A percentile compares a stretch with the other conserved stretches of the same genome.
These are phyloP conservation scores for Podospora australis DNA, from an alignment of 495 filamentous ascomycete species.

Conservation along the genomic window DNA sequence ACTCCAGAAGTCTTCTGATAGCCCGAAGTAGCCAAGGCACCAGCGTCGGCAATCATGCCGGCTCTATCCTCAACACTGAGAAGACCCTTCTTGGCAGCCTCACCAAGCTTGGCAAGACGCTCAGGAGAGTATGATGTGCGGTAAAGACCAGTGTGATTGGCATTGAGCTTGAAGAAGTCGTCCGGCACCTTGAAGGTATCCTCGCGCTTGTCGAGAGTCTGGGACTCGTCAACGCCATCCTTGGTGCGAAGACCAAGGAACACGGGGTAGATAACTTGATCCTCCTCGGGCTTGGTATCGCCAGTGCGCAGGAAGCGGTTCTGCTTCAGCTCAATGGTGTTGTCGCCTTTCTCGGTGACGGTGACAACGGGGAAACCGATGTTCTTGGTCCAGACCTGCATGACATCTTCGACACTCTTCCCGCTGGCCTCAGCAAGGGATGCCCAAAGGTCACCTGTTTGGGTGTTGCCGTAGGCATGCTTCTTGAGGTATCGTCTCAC, in stretches of 20 bases:
- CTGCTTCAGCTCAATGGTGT: slow-evolving; percentile 62
- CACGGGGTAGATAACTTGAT: slow-evolving; percentile 70
- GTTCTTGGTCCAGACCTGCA: slow-evolving; percentile 75
- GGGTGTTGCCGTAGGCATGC: slow-evolving; percentile 80
- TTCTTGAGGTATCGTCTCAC: slow-evolving; percentile 89
- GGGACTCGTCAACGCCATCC: slow-evolving; percentile 53
- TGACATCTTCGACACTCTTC: slow-evolving; percentile 73
- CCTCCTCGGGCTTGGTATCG: slow-evolving; percentile 75
- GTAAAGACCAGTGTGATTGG: slow-evolving; percentile 69
- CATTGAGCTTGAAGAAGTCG: slow-evolving; percentile 76
- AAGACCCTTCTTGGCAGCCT: slow-evolving; percentile 78
- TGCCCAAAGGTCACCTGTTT: slow-evolving; percentile 87
- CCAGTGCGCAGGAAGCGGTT: slow-evolving; percentile 70
- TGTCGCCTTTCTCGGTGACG: slow-evolving; percentile 55
- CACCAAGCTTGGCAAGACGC: slow-evolving; percentile 63
- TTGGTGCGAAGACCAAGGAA: slow-evolving; percentile 64
- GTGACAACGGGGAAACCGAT: slow-evolving; percentile 68
- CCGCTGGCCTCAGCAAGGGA: slow-evolving; percentile 85
- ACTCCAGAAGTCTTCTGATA: slow-evolving; percentile 91
- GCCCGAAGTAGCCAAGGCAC: slow-evolving; percentile 80
- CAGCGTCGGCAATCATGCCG: slow-evolving; percentile 93
- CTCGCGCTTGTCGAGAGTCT: slow-evolving; percentile 68
- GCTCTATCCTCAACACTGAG: slow-evolving; percentile 89
- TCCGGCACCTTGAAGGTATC: slow-evolving; percentile 59
- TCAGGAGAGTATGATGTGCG: slow-evolving; percentile 63